Base-by-base conservation (phyloP, 495 filamentous ascomycete genomes). In the Aspergillus cristatus region DNA sequence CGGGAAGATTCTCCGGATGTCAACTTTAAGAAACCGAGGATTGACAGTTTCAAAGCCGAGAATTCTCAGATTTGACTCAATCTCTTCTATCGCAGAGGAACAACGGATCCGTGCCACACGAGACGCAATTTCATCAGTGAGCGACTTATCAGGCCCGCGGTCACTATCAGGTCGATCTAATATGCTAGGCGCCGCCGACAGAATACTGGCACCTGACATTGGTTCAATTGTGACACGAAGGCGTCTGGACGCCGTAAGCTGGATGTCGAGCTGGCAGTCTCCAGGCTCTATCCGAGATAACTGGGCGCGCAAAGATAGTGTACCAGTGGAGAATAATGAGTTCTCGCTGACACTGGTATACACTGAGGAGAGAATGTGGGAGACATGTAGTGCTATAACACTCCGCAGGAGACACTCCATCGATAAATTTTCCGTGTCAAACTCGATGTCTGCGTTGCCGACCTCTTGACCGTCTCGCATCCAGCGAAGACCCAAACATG, bases 401-500 rank as follows among this genome's bases (percentile, higher is more conserved):
- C 72, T 67, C 45, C 79, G 79, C 32, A 97, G 53, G 14, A 93
- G 72, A 12, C 55, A 44, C 49, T 93, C 84, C 43, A 85, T 70
- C 0, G 82, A 88, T 13, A 96, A 70, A 5, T 68, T 62, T 17
- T 69, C 65, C 20, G 71, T 55, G 54, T 94, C 70, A 28, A 95
- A 69, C 1, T 70, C 54, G 30, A 96, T 71, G 16, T 73, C 58
- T 18, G 65, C 57, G 41, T 81, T 77, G 41, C 73, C 71, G 31
- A 86, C 74, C 50, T 90, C 82, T 35, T 79, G 75, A 13, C 77
- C 76, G 44, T 86, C 79, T 28, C 87, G 76, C 51, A 94, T 86
- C 91, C 91, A 97, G 38, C 86, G 76, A 29, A 91, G 53, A 13
- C 63, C 72, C 18, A 97, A 55, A 18, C 52, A 53, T n/a, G 76